These are phyloP conservation scores for Sugiyamaella mastotermitis DNA, from an alignment of 805 yeast species.

Conservation along the genomic window DNA sequence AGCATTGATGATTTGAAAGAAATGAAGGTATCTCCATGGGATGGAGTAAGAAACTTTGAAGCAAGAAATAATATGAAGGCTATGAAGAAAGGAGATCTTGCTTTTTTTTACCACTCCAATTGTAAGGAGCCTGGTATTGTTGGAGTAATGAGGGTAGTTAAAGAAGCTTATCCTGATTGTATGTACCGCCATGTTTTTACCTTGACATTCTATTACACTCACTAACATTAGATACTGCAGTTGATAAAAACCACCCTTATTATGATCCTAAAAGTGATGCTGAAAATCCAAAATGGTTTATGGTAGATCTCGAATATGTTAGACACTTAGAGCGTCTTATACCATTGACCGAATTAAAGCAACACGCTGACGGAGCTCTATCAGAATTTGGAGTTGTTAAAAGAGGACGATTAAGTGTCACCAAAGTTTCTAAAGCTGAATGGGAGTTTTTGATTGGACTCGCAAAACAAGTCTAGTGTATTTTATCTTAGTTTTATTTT, in stretches of 20 bases:
- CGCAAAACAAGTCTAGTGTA: neutral
- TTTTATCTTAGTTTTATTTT: neutral
- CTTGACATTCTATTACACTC: constrained; percentile 1
- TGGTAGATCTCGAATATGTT: constrained; percentile 43
- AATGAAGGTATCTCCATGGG: constrained; percentile 44
- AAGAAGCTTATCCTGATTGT: constrained; percentile 30
- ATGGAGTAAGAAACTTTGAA: constrained; percentile 54
- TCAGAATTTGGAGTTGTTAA: constrained; percentile 40
- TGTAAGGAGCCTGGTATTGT: constrained; percentile 51
- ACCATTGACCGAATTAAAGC: constrained; percentile 36
- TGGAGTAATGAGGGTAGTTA: constrained; percentile 34
- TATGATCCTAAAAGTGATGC: constrained; percentile 41
- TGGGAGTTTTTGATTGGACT: constrained; percentile 30
- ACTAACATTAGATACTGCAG: constrained; percentile 25
- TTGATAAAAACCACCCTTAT: constrained; percentile 39
- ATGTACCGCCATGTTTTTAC: too few relatives aligned
- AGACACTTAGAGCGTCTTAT: constrained; percentile 40
- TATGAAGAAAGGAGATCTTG: constrained; percentile 43
- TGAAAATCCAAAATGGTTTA: constrained; percentile 50
- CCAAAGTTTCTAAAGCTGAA: constrained; percentile 41
- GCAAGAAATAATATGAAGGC: constrained; percentile 46
- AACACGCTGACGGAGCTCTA: constrained; percentile 25
- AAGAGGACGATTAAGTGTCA: constrained; percentile 46
- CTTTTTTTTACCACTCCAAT: constrained; percentile 52
- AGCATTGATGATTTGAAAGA: constrained; percentile 39